Conservation (phyloP, 2,329 filamentous ascomycete genomes). For the Knoxdaviesia proteae region DNA sequence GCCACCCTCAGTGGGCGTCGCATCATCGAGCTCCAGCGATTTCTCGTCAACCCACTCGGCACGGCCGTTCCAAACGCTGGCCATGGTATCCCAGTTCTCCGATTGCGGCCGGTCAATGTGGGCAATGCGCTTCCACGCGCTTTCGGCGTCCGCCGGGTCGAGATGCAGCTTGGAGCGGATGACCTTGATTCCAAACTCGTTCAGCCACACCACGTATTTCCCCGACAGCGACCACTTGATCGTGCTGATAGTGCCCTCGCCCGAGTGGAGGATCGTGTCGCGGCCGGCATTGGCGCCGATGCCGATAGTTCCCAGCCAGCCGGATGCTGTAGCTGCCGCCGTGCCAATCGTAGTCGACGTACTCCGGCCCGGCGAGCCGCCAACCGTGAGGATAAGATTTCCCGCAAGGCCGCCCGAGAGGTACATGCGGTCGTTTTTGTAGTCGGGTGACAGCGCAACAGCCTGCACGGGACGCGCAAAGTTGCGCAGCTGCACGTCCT, state of each 20-base stretch:
- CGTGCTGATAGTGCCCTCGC: slow-evolving; percentile 74
- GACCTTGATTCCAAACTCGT: slow-evolving; percentile 93
- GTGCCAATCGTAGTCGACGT: slow-evolving; percentile 74
- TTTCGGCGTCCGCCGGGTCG: slow-evolving; percentile 54
- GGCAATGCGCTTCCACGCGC: slow-evolving; percentile 84
- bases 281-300: slow-evolving; percentile 58
- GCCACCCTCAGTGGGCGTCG: slow-evolving; percentile 10
- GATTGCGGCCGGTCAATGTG: slow-evolving; percentile 79
- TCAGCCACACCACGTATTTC: slow-evolving; percentile 85
- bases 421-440: slow-evolving; percentile 72
- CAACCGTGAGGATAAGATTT: slow-evolving; percentile 67
- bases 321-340: slow-evolving; percentile 64
- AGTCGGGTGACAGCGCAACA: slow-evolving; percentile 87
- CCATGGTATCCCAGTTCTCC: slow-evolving; percentile 88
- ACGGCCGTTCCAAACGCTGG: slow-evolving; percentile 78
- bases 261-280: slow-evolving; percentile 73
- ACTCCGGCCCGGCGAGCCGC: slow-evolving; percentile 58
- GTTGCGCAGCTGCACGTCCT: slow-evolving; percentile 79
- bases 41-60: slow-evolving; percentile 85
- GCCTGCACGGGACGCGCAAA: slow-evolving; percentile 85
- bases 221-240: slow-evolving; percentile 92
- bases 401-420: slow-evolving; percentile 80
- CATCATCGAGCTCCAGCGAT: slow-evolving; percentile 52
- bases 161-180: slow-evolving; percentile 80
- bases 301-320: slow-evolving; percentile 81